Conservation (phyloP, 2,329 filamentous ascomycete genomes). For the Coleophoma eucalyptorum region DNA sequence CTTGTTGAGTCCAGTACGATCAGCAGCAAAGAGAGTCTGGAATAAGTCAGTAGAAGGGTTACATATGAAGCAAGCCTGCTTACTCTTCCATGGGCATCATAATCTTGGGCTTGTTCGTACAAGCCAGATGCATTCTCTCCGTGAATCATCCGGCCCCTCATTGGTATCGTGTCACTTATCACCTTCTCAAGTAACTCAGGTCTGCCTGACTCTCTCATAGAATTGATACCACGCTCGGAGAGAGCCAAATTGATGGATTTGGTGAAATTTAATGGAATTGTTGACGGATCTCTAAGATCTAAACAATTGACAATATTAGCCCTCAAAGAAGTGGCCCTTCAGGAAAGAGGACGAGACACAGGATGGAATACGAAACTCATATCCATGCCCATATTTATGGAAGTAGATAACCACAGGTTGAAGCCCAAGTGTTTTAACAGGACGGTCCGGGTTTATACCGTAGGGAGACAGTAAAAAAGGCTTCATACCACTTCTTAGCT, state of each 20-base stretch:
- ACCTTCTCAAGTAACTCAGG: conserved; percentile 69
- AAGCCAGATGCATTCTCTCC: conserved; percentile 62
- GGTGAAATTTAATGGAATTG: conserved; percentile 87
- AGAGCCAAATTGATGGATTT: conserved; percentile 98
- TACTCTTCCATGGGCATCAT: conserved; percentile 85
- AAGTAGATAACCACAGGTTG: neutral
- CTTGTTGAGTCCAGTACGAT: conserved; percentile 80
- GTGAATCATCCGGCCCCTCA: conserved; percentile 97
- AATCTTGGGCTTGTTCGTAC: conserved; percentile 78
- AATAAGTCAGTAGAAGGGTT: conserved; percentile 1
- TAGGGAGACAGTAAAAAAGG: conserved; percentile 1
- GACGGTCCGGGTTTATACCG: too few relatives aligned
- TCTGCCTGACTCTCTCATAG: conserved; percentile 68
- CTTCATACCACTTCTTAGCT: conserved; percentile 76
- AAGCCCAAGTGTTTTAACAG: neutral
- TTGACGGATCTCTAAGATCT: conserved; percentile 86
- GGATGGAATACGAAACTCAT: too few relatives aligned
- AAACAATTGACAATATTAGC: neutral
- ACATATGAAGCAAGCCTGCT: conserved; percentile 20
- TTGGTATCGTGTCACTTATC: conserved; percentile 77
- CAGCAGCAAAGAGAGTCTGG: conserved; percentile 80
- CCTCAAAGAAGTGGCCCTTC: neutral
- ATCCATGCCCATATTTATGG: too few relatives aligned
- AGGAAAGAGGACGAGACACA: neutral
- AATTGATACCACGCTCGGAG: conserved; percentile 89